phyloP scores from a whole-genome alignment of 805 yeast species.

The Spathaspora hagerdaliae region DNA sequence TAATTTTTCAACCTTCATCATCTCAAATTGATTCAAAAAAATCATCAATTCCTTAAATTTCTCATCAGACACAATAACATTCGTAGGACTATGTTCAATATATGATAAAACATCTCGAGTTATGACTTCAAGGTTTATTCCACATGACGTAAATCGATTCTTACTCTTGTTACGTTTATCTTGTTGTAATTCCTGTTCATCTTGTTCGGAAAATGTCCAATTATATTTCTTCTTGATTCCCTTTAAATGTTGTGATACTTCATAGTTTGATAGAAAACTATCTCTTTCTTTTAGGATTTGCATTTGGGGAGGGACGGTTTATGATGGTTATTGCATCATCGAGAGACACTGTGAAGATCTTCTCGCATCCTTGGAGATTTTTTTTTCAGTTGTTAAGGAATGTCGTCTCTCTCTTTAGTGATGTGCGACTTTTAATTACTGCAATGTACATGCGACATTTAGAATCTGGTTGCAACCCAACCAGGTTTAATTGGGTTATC shows the following conservation, averaged over 20 bases:
- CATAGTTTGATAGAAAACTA: slow-evolving; percentile 59
- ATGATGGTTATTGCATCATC: too few species aligned
- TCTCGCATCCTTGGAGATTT: too few species aligned
- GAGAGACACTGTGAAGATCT: too few species aligned
- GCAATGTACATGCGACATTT: too few species aligned
- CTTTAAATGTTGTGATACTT: slow-evolving; percentile 54
- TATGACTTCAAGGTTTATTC: slow-evolving; percentile 44
- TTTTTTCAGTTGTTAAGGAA: too few species aligned
- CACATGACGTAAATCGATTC: slow-evolving; percentile 36
- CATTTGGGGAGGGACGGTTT: slow-evolving; percentile 25
- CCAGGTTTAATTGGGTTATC: too few species aligned
- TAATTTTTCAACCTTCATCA: slow-evolving; percentile 79
- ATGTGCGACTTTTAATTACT: too few species aligned
- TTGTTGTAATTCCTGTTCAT: slow-evolving; percentile 23
- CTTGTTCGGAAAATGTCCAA: slow-evolving; percentile 41
- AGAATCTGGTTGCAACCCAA: too few species aligned
- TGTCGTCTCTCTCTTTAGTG: too few species aligned
- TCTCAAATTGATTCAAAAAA: slow-evolving; percentile 45
- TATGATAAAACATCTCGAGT: slow-evolving; percentile 46
- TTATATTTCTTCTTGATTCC: slow-evolving; percentile 44
- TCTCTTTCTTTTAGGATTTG: slow-evolving; percentile 48
- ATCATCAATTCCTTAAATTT: slow-evolving; percentile 37
- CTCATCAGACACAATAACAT: slow-evolving; percentile 16
- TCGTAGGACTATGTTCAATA: slow-evolving; percentile 26
- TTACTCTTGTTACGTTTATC: slow-evolving; percentile 17